Evolutionary conservation across 2,329 filamentous ascomycete species (phyloP).

Genomic region (Pyricularia pennisetigena): DNA sequence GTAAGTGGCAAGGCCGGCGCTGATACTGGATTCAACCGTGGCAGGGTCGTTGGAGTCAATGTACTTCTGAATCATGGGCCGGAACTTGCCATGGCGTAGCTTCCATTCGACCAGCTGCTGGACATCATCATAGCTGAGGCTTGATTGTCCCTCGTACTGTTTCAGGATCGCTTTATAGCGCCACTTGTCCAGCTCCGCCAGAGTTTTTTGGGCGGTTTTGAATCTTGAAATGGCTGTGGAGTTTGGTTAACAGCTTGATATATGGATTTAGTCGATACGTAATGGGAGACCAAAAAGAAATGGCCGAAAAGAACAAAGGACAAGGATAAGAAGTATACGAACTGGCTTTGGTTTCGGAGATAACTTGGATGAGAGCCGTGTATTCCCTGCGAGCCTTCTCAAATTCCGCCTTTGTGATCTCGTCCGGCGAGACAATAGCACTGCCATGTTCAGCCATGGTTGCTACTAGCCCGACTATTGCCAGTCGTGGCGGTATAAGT

Average conservation of each 20-base stretch:
- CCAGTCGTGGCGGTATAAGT: not conserved
- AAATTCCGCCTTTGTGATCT: slow-evolving; percentile 17
- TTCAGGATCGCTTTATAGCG: slow-evolving; percentile 45
- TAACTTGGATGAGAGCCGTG: slow-evolving; percentile 10
- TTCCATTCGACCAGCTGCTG: slow-evolving; percentile 60
- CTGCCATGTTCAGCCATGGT: not conserved
- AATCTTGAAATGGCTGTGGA: slow-evolving; percentile 5
- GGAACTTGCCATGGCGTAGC: slow-evolving; percentile 54
- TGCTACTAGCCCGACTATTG: not conserved
- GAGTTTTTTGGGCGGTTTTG: slow-evolving; percentile 38
- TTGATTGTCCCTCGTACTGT: slow-evolving; percentile 23
- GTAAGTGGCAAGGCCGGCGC: slow-evolving; percentile 32
- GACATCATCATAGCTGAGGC: slow-evolving; percentile 47
- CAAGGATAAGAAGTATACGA: slow-evolving; percentile 13
- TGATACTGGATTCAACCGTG: slow-evolving; percentile 35
- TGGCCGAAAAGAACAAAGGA: not conserved
- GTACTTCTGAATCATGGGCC: slow-evolving; percentile 49
- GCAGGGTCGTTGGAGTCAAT: slow-evolving; percentile 49
- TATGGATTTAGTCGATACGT: not conserved
- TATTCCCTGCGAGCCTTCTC: slow-evolving; percentile 11
- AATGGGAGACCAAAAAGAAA: not conserved
- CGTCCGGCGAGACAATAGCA: slow-evolving; percentile 8
- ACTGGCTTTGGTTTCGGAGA: slow-evolving; percentile 37
- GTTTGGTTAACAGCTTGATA: not conserved
- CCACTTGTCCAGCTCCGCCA: slow-evolving; percentile 49